Evolutionary conservation across 768 basidiomycete species (phyloP).

Genomic region (Boletus tylopilopsis): DNA sequence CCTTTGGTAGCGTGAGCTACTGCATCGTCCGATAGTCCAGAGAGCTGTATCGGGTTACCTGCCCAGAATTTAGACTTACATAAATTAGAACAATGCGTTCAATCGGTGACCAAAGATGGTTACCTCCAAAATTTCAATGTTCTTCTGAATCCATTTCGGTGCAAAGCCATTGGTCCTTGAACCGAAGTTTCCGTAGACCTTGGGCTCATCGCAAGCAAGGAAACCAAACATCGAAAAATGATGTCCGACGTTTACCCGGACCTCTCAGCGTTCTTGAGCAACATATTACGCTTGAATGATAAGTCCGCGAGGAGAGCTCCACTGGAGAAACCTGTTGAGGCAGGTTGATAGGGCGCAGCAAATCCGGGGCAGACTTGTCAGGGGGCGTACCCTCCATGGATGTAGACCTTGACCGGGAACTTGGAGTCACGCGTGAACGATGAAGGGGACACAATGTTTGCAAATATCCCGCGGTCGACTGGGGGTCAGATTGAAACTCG

Average conservation of each 20-base stretch:
- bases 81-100: too few species aligned
- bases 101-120: background rate
- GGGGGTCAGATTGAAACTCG: background rate
- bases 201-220: constrained; percentile 60
- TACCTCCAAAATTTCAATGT: constrained; percentile 71
- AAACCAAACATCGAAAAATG: constrained; percentile 77
- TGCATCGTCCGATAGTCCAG: constrained; percentile 54
- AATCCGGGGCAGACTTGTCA: background rate
- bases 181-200: constrained; percentile 69
- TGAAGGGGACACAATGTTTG: constrained; percentile 61
- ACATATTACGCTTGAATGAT: constrained; percentile 63
- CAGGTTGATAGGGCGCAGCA: background rate
- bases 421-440: constrained; percentile 36
- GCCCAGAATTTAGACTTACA: too few species aligned
- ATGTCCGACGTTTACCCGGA: constrained; percentile 78
- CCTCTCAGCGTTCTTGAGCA: constrained; percentile 57
- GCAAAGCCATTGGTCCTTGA: constrained; percentile 85
- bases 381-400: constrained; percentile 65
- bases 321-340: constrained; percentile 78
- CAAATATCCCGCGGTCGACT: constrained; percentile 44
- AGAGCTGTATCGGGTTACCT: constrained; percentile 60
- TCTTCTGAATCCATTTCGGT: constrained; percentile 65
- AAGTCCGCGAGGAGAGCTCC: constrained; percentile 67
- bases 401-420: constrained; percentile 69
- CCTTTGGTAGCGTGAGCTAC: constrained; percentile 35